Percentiles rank a stretch among this genome's conserved stretches.
phyloP scores from a whole-genome alignment of 208 protist species.

The Phytomonas francai region DNA sequence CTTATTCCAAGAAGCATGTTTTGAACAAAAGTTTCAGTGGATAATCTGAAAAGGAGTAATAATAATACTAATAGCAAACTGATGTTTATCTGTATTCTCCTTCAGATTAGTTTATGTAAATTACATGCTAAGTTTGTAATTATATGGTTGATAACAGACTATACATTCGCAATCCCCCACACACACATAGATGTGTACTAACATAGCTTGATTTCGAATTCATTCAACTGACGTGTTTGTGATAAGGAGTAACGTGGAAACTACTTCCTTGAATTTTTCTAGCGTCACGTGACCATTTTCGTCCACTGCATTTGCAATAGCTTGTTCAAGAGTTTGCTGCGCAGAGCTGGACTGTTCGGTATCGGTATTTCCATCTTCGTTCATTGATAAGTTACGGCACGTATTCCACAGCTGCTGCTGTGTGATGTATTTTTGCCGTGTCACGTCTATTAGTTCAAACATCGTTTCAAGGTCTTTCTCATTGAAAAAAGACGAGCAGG shows the following conservation, averaged over 20 bases:
- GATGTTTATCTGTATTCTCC: background rate
- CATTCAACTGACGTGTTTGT: slow-evolving; percentile 53
- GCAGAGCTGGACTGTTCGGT: slow-evolving; percentile 16
- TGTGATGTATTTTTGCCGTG: slow-evolving; percentile 77
- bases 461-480: slow-evolving; percentile 88
- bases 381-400: slow-evolving; percentile 71
- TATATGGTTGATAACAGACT: background rate
- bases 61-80: background rate
- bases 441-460: slow-evolving; percentile 89
- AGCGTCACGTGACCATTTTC: slow-evolving; percentile 62
- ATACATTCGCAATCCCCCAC: background rate
- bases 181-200: background rate
- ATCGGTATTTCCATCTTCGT: slow-evolving; percentile 13
- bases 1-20: background rate
- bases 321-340: slow-evolving; percentile 32
- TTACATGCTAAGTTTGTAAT: background rate
- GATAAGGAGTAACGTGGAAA: slow-evolving; percentile 55
- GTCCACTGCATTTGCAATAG: slow-evolving; percentile 60
- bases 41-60: background rate
- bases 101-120: background rate
- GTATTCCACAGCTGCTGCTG: slow-evolving; percentile 80
- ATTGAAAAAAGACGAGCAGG: slow-evolving; percentile 65
- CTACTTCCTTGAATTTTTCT: slow-evolving; percentile 80
- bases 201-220: background rate
- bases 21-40: background rate